Conservation (phyloP, 176 grass and related monocot species). For the Rhipidocladum racemiflorum region DNA sequence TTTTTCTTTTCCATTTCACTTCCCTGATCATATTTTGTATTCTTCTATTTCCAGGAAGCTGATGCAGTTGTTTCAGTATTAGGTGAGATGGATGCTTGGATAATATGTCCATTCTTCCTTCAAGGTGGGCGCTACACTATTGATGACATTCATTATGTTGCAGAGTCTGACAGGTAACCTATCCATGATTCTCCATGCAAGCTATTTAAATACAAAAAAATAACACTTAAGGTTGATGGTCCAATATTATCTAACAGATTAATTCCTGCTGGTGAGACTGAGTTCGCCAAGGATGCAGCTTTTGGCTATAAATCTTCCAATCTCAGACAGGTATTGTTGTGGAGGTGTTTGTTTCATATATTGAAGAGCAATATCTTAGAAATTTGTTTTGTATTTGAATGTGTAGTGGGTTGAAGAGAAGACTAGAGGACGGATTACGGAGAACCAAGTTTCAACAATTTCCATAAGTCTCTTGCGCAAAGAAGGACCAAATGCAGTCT, state of each 20-base stretch:
- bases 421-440: conserved; percentile 61
- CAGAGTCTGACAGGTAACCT: conserved; percentile 74
- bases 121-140: conserved; percentile 97
- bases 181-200: conserved; percentile 5
- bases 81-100: conserved; percentile 99
- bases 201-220: conserved; percentile 28
- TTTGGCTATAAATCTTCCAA: conserved; percentile 98
- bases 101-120: conserved; percentile 98
- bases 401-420: conserved; percentile 92
- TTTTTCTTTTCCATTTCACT: conserved; percentile 20
- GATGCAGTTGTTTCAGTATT: conserved; percentile 87
- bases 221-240: conserved; percentile 27
- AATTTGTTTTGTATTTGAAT: conserved; percentile 33
- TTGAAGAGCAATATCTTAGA: neutral
- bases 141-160: conserved; percentile 85
- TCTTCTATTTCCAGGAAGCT: conserved; percentile 60
- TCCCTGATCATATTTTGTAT: conserved; percentile 9
- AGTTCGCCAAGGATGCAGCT: conserved; percentile 90
- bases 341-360: neutral
- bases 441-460: conserved; percentile 75
- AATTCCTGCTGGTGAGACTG: conserved; percentile 90
- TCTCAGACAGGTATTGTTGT: conserved; percentile 80
- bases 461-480: conserved; percentile 80
- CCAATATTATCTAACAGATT: conserved; percentile 56
- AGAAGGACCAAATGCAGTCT: conserved; percentile 81